phyloP scores from a whole-genome alignment of 352 stramenopile genomes.

The Globisporangium heterothallicum region DNA sequence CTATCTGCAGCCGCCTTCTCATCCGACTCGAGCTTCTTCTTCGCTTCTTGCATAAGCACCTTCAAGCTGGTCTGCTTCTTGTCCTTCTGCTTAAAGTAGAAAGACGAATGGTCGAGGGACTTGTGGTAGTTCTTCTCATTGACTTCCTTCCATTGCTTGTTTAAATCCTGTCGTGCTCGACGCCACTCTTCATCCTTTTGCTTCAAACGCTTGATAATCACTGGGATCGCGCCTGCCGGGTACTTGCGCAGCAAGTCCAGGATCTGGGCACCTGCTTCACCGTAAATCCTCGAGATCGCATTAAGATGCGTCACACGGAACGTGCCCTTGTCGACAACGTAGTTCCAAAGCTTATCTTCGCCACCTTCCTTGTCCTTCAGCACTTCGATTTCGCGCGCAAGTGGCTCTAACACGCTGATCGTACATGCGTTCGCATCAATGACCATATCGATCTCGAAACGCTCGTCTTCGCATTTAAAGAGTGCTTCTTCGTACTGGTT shows the following conservation, averaged over 20 bases:
- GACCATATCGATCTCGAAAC: constrained; percentile 90
- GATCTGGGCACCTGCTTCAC: constrained; percentile 87
- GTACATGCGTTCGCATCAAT: constrained; percentile 97
- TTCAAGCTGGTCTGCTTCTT: constrained; percentile 97
- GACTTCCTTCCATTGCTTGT: constrained; percentile 97
- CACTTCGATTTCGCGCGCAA: constrained; percentile 93
- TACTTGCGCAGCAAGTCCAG: constrained; percentile 96
- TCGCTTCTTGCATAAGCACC: constrained; percentile 86
- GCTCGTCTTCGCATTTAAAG: constrained; percentile 99
- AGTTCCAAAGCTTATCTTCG: constrained; percentile 80
- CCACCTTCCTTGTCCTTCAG: constrained; percentile 61
- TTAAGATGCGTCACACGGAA: constrained; percentile 97
- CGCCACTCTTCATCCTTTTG: constrained; percentile 98
- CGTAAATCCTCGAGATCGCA: constrained; percentile 97
- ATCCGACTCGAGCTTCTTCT: constrained; percentile 73
- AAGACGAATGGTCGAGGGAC: constrained; percentile 97
- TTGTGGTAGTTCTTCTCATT: constrained; percentile 99
- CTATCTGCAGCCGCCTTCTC: constrained; percentile 32
- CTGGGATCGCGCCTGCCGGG: constrained; percentile 94
- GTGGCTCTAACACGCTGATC: constrained; percentile 93
- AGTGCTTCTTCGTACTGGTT: constrained; percentile 99
- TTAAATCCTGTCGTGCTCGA: constrained; percentile 89
- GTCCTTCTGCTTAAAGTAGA: constrained; percentile 98
- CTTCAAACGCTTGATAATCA: constrained; percentile 97
- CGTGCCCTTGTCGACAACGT: constrained; percentile 92